Evolutionary conservation across 768 basidiomycete species (phyloP), one percentile per base, ranked within the genome.

Genomic region (Lactifluus pinguis): DNA sequence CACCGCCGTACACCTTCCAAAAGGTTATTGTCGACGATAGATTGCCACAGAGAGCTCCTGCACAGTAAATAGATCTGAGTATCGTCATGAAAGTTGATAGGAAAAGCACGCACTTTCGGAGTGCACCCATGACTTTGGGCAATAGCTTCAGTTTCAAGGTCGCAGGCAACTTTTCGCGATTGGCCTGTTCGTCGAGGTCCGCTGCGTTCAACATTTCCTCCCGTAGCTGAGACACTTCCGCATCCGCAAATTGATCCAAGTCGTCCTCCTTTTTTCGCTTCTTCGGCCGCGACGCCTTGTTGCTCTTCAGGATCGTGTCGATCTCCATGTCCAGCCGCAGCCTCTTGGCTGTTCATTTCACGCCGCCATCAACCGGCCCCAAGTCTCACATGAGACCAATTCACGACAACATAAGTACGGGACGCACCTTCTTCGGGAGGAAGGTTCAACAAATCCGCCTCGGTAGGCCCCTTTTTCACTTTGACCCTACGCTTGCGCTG

Each of bases 1-100:
- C 92, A 99, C 41, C 83, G 77, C 44, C 83, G 80, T 53, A 98
- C 92, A 6, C 88, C 93, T 65, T 92, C 89, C 32, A 99, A 79
- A 45, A 98, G 83, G 65, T 95, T 93, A 72, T 94, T 94, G 74
- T 99, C 97, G 55, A 93, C 84, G 69, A 98, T 95, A 6, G 93
- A 90, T 68, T 95, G 92, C 11, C 87, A 84, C 15, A 95, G 82
- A 1, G 92, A 85, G 17, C 84, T 81, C 73, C 93, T 95, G 69
- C 17, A 57, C 19, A 59, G 21, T 42, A 59, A 52, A 49, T 21
- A 30, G 17, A 53, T 25, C 15, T 61, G 55, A 38, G 32, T 32
- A n/a, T 30, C 10, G 19, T 13, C 42, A 6, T 47, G n/a, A 32
- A 1, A 14, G 30, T 36, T 21, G 10, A 15, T 45, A 15, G 6